Evolutionary conservation across 345 rosid genomes (phyloP), one percentile per base, ranked within the genome.

Genomic region (Chamaenerion angustifolium): DNA sequence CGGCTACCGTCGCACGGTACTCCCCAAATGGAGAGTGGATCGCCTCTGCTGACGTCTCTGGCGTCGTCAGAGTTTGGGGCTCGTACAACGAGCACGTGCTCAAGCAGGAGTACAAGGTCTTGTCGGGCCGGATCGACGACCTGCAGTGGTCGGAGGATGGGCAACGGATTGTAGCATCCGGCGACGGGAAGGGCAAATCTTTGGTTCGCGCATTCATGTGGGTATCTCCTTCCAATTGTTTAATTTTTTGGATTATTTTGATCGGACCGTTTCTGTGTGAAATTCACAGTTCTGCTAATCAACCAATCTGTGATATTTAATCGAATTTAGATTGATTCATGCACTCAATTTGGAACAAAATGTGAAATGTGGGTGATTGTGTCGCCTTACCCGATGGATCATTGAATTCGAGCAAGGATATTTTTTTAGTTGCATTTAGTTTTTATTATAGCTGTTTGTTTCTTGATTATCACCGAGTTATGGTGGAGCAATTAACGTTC

Each of bases 11-110:
- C 54, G 96, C 96, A 25, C 74, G 98, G 7, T 92, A 68, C 74
- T 92, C 98, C 5, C 98, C 98, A 11, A 87, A 87, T 51, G 98
- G 98, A 0, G 98, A 90, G 80, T 90, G 98, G 98, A 67, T 90
- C 70, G 98, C 98, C 51, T 92, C 98, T 1, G 98, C 87, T 6
- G 98, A 92, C 46, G 80, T 63, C 4, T 82, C 95, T 8, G 98
- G 98, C 11, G 68, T 83, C n/a, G 87, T 92, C 14, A 72, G 98
- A 74, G 80, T 92, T 72, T 92, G 98, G 96, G 98, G 96, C 42
- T 51, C 96, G 42, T 65, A 64, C 64, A 72, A 70, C 46, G 98
- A 87, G 16, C 79, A 76, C 42, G 98, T 92, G 19, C 54, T 92
- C 69, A 92, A 82, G 87, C 83, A 92, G 12, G 98, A 92, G 76